Conservation (phyloP, 1,284 basidiomycete genomes). For the Cutaneotrichosporon dermatis region DNA sequence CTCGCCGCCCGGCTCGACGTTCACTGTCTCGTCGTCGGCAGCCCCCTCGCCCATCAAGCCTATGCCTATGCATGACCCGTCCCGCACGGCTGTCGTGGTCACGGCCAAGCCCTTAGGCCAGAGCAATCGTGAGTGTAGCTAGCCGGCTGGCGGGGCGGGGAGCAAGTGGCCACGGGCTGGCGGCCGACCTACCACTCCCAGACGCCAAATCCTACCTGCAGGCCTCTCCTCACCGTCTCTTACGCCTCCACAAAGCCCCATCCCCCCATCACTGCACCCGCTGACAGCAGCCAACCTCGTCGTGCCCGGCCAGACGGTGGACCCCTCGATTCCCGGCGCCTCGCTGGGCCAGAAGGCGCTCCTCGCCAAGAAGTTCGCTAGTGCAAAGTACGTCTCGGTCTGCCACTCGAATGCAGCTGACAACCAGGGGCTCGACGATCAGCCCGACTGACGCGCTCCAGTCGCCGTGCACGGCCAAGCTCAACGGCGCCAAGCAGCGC, state of each 20-base stretch:
- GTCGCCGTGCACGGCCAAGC: constrained; percentile 84
- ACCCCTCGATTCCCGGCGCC: constrained; percentile 28
- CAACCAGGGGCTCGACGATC: constrained; percentile 67
- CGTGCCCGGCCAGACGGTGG: constrained; percentile 43
- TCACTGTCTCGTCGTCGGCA: neutral
- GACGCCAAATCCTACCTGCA: too few species aligned
- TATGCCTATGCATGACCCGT: constrained; percentile 71
- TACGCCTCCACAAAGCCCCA: too few species aligned
- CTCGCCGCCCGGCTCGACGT: neutral
- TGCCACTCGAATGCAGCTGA: neutral
- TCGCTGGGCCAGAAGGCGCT: constrained; percentile 75
- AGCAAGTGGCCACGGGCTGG: too few species aligned
- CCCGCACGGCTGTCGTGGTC: constrained; percentile 69
- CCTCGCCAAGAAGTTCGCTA: constrained; percentile 80
- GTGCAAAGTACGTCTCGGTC: constrained; percentile 61
- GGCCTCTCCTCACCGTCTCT: too few species aligned
- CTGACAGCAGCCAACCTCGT: constrained; percentile 40
- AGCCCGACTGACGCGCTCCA: constrained; percentile 91
- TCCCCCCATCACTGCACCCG: neutral
- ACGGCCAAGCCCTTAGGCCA: constrained; percentile 72
- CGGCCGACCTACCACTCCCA: too few species aligned
- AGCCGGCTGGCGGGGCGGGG: too few species aligned
- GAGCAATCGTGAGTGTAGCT: constrained; percentile 47
- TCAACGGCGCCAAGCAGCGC: constrained; percentile 82
- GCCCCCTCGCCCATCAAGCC: neutral